A percentile compares a stretch with the other conserved stretches of the same genome.
phyloP scores from a whole-genome alignment of 345 rosid species.

The Eucalyptus cloeziana region DNA sequence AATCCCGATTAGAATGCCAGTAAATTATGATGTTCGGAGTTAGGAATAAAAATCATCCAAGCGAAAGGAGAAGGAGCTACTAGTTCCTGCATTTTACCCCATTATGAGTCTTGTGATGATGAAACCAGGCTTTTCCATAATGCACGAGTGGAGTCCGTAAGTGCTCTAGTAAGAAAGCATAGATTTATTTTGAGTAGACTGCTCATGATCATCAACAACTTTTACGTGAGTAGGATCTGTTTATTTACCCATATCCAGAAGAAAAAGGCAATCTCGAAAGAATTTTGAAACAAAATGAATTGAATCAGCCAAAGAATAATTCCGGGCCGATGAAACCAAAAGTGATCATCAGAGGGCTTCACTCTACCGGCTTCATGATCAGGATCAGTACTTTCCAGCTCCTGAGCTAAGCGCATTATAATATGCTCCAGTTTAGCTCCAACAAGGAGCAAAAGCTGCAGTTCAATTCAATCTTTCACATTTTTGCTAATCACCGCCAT shows the following conservation, averaged over 20 bases:
- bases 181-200: neutral
- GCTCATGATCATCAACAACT: neutral
- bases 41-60: neutral
- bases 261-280: neutral
- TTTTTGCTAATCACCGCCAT: neutral
- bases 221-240: neutral
- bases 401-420: conserved; percentile 48
- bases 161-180: conserved; percentile 23
- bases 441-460: conserved; percentile 66
- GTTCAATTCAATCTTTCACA: neutral
- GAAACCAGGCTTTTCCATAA: conserved; percentile 55
- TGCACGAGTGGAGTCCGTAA: conserved; percentile 80
- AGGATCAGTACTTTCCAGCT: neutral
- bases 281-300: neutral
- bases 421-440: conserved; percentile 75
- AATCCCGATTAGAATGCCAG: neutral
- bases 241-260: neutral
- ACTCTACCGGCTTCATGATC: conserved; percentile 27
- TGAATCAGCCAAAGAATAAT: neutral
- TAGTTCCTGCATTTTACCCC: conserved; percentile 31
- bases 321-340: conserved; percentile 30
- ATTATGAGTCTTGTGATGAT: conserved; percentile 64
- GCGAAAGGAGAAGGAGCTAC: neutral
- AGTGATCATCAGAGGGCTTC: conserved; percentile 62
- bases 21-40: neutral